Conservation (phyloP, 345 rosid genomes). For the Eucalyptus erythrocorys region DNA sequence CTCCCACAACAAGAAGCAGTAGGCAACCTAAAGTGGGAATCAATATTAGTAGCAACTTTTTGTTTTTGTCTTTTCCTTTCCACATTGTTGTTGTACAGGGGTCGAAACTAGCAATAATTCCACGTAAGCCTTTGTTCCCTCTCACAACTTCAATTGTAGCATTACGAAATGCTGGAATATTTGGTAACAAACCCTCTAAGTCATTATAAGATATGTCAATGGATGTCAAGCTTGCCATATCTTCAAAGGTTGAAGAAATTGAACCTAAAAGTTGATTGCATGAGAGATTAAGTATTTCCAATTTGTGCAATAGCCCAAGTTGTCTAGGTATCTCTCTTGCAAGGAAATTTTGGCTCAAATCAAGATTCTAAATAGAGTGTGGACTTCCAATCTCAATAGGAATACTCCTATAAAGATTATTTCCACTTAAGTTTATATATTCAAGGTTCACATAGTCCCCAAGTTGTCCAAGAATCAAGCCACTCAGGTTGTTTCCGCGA, state of each 20-base stretch:
- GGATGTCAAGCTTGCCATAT: not conserved
- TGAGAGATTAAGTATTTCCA: not conserved
- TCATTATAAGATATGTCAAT: conserved; percentile 15
- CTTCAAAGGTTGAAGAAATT: not conserved
- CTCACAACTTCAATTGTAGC: not conserved
- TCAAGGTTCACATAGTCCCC: not conserved
- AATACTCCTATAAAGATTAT: not conserved
- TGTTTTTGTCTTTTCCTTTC: not conserved
- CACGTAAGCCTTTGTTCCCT: conserved; percentile 10
- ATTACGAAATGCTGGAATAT: conserved; percentile 6
- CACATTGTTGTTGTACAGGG: not conserved
- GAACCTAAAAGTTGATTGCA: not conserved
- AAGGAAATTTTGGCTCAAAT: not conserved
- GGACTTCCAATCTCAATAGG: not conserved
- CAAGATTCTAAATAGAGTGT: not conserved
- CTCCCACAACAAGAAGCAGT: not conserved
- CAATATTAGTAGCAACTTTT: not conserved
- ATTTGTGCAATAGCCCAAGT: not conserved
- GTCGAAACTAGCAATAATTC: not conserved
- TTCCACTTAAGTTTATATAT: not conserved
- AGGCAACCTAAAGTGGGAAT: no score
- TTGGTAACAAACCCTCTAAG: conserved; percentile 20
- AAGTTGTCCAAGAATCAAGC: not conserved
- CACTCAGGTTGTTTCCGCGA: not conserved
- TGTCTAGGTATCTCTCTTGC: not conserved